A percentile compares a stretch with the other conserved stretches of the same genome.
These are phyloP conservation scores for Euptelea pleiosperma DNA, from an alignment of 164 flowering plant species.

Conservation along the genomic window DNA sequence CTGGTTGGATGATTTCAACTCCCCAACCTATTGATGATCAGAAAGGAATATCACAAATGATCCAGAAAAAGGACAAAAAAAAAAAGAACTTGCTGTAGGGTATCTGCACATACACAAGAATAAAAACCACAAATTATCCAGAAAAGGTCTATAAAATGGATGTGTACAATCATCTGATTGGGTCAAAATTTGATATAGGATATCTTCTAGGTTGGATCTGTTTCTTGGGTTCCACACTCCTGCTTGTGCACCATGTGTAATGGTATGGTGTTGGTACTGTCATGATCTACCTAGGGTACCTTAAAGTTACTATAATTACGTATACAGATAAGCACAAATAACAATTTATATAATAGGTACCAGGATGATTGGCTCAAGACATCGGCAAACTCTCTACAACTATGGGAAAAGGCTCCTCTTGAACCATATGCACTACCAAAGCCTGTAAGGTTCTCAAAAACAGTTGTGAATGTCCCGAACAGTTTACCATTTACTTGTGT, in stretches of 20 bases:
- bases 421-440: slow-evolving; percentile 94
- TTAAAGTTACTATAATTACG: not conserved
- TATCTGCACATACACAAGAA: not conserved
- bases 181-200: not conserved
- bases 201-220: not conserved
- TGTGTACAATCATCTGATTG: not conserved
- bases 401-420: slow-evolving; percentile 97
- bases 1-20: not conserved
- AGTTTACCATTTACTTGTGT: not conserved
- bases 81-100: too few species aligned
- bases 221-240: not conserved
- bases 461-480: not conserved
- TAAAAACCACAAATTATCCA: too few species aligned
- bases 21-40: too few species aligned
- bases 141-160: not conserved
- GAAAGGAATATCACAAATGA: too few species aligned
- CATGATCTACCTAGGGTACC: not conserved
- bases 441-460: slow-evolving; percentile 51
- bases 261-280: not conserved
- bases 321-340: slow-evolving; percentile 7
- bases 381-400: slow-evolving; percentile 71
- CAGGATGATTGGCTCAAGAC: slow-evolving; percentile 99
- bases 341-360: slow-evolving; percentile 49
- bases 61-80: not conserved
- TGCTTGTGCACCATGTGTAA: not conserved